Conservation (phyloP, 1,284 basidiomycete genomes). For the Austroboletus novae-zelandiae region DNA sequence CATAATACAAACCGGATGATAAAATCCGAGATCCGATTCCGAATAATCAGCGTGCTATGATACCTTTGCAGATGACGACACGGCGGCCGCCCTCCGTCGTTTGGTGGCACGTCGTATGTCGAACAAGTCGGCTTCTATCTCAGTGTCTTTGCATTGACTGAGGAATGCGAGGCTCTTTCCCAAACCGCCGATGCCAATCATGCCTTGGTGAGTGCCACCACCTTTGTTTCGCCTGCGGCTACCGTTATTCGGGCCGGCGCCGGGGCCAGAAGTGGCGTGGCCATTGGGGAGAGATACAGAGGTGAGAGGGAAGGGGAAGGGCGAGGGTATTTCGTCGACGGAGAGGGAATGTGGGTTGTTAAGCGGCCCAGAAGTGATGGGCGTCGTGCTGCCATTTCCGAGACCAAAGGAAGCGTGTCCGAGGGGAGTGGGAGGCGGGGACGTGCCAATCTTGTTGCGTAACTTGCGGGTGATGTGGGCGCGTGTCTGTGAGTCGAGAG, state of each 20-base stretch:
- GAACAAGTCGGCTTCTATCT: constrained; percentile 68
- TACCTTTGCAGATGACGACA: constrained; percentile 32
- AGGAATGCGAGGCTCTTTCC: constrained; percentile 63
- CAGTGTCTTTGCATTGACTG: constrained; percentile 55
- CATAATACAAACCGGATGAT: too few relatives aligned
- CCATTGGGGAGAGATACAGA: constrained; percentile 36
- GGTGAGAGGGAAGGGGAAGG: constrained; percentile 75
- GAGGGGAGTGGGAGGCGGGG: constrained; percentile 57
- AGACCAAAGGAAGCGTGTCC: constrained; percentile 33
- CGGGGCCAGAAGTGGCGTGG: constrained; percentile 32
- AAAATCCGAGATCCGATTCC: too few relatives aligned
- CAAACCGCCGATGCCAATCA: constrained; percentile 52
- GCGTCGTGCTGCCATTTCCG: constrained; percentile 36
- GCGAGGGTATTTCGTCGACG: constrained; percentile 78
- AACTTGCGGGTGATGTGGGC: constrained; percentile 79
- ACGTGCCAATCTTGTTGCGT: constrained; percentile 70
- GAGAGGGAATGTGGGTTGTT: constrained; percentile 76
- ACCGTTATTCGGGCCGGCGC: constrained; percentile 40
- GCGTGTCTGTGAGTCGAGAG: constrained; percentile 69
- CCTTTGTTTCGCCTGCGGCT: constrained; percentile 58
- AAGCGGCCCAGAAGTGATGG: constrained; percentile 64
- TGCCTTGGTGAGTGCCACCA: constrained; percentile 49
- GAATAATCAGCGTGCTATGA: constrained; percentile 12
- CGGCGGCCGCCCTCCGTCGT: constrained; percentile 54
- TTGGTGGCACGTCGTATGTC: constrained; percentile 75